Evolutionary conservation across 345 rosid species (phyloP).

Genomic region (Psidium guajava): DNA sequence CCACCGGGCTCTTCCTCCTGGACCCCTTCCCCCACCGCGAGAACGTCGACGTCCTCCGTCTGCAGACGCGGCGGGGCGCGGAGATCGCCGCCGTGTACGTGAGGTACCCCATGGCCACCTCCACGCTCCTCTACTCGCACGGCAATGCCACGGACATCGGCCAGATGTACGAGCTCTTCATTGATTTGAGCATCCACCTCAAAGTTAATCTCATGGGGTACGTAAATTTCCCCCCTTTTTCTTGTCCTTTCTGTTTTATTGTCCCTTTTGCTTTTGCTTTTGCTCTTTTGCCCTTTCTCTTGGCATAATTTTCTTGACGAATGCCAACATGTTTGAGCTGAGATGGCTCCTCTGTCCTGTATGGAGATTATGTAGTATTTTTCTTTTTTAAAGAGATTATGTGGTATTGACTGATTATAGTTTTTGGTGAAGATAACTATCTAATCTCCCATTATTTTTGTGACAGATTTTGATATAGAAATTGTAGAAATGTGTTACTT

Average conservation of each 20-base stretch:
- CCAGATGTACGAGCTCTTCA: slow-evolving; percentile 97
- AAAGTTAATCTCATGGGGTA: slow-evolving; percentile 94
- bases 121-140: slow-evolving; percentile 83
- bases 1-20: slow-evolving; percentile 57
- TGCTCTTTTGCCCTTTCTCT: neutral
- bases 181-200: slow-evolving; percentile 85
- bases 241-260: neutral
- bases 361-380: neutral
- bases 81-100: slow-evolving; percentile 76
- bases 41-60: slow-evolving; percentile 68
- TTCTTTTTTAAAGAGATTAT: neutral
- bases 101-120: slow-evolving; percentile 78
- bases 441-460: neutral
- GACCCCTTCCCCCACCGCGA: slow-evolving; percentile 79
- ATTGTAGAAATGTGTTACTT: neutral
- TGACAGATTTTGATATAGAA: neutral
- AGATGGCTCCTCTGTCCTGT: neutral
- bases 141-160: slow-evolving; percentile 96
- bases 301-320: neutral
- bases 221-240: neutral
- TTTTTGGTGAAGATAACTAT: neutral
- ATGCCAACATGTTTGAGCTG: neutral
- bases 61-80: slow-evolving; percentile 67
- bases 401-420: neutral
- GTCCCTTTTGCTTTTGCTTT: neutral